Evolutionary conservation across 129 eudicot genomes (phyloP), one percentile per base, ranked within the genome.

Genomic region (Artemisia tridentata): DNA sequence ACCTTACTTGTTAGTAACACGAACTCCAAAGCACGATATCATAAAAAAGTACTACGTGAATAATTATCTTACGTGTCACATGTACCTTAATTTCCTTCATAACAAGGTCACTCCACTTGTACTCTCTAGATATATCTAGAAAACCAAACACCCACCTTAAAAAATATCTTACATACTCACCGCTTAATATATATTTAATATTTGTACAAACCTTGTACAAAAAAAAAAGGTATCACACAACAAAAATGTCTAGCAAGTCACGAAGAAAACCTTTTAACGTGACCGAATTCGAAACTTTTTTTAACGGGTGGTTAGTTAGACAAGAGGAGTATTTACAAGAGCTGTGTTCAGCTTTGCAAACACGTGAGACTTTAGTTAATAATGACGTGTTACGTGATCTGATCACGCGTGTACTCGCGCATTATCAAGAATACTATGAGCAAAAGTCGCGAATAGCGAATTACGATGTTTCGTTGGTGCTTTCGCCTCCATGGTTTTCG

Each of bases 401-500:
- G 3, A 61, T 77, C 2, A 64, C 25, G 19, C 75, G 85, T 7
- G 84, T 79, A n/a, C 82, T 85, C 0, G 73, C 78, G n/a, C 96
- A 88, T 59, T 85, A 82, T 51, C 86, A 88, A 50, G 63, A 88
- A 65, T 88, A 85, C 52, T 88, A 80, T 63, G 82, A 83, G 38
- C 82, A 85, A 29, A 88, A 88, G 63, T 88, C 91, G 0, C 81
- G 87, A 19, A 73, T 85, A 62, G 79, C 84, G 7, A 72, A 76
- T 20, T 55, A 59, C 1, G 80, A 88, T 63, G 85, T 83, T 0
- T 83, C 80, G 46, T 29, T 81, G 1, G 79, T 79, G 0, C 85
- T 88, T 57, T 73, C 86, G 3, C 91, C 96, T 8, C 75, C 88
- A 4, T 88, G 96, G 96, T 83, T 81, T 43, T 75, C 96, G 13